These are phyloP conservation scores for Calonectria hongkongensis DNA, from an alignment of 2,329 filamentous ascomycete genomes.

Conservation along the genomic window DNA sequence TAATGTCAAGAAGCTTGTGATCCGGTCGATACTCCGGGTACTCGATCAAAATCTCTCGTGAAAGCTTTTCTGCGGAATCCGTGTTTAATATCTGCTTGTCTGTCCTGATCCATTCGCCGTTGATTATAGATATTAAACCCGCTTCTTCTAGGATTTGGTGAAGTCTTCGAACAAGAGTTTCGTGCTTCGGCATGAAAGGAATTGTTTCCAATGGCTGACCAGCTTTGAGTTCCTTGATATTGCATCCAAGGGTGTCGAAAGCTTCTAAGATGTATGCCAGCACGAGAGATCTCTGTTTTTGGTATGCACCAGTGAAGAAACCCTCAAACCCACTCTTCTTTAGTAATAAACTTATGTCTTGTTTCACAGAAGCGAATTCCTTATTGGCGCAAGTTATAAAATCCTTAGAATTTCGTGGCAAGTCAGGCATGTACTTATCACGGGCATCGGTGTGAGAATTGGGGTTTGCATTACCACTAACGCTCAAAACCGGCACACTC, in stretches of 20 bases:
- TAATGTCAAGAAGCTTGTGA: slow-evolving; percentile 21
- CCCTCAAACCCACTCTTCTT: neutral
- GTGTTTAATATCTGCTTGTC: neutral
- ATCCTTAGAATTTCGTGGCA: neutral
- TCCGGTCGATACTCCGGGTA: neutral
- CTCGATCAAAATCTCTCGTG: neutral
- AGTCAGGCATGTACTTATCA: neutral
- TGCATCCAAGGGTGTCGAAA: neutral
- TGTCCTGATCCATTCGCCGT: neutral
- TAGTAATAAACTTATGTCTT: neutral
- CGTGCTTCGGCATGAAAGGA: neutral
- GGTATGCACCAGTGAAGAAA: neutral
- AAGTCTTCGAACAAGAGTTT: neutral
- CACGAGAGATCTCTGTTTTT: neutral
- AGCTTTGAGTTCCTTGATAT: neutral
- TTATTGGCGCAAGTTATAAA: neutral
- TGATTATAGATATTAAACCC: neutral
- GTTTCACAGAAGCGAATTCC: neutral
- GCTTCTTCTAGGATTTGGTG: neutral
- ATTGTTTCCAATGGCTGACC: neutral
- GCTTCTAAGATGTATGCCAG: slow-evolving; percentile 8
- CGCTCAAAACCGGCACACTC: no score
- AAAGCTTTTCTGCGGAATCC: neutral
- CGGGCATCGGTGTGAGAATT: neutral
- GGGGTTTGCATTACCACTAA: neutral